A percentile compares a stretch with the other conserved stretches of the same genome.
Evolutionary conservation across 768 basidiomycete genomes (phyloP).

Genomic region (Tephrocybe sp.): DNA sequence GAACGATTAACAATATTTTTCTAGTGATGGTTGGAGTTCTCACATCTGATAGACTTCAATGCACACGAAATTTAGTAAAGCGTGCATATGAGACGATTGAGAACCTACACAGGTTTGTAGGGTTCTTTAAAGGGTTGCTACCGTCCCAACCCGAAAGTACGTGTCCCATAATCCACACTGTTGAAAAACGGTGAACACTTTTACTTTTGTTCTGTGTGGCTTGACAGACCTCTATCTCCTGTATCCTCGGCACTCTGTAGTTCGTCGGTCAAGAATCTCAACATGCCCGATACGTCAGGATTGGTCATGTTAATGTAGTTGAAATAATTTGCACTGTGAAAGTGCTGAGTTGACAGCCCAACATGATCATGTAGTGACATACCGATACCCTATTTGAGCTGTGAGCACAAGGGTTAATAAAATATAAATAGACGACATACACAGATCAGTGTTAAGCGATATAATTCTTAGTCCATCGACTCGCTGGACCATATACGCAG

Average conservation of each 20-base stretch:
- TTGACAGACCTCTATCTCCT: slow-evolving; percentile 61
- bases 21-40: slow-evolving; percentile 11
- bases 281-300: slow-evolving; percentile 73
- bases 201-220: not conserved
- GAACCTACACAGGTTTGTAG: slow-evolving; percentile 67
- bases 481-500: slow-evolving; percentile 70
- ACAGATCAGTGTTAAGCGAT: slow-evolving; percentile 75
- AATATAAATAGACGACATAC: slow-evolving; percentile 38
- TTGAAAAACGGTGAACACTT: not conserved
- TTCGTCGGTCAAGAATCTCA: slow-evolving; percentile 77
- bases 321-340: slow-evolving; percentile 63
- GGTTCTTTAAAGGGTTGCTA: slow-evolving; percentile 58
- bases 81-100: not conserved
- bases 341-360: not conserved
- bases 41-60: slow-evolving; percentile 40
- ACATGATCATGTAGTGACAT: not conserved
- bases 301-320: slow-evolving; percentile 75
- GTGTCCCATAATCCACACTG: slow-evolving; percentile 57
- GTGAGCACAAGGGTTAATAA: slow-evolving; percentile 4
- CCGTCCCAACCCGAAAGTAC: slow-evolving; percentile 73
- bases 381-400: slow-evolving; percentile 36
- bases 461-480: slow-evolving; percentile 69
- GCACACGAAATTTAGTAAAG: not conserved
- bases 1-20: not conserved
- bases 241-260: slow-evolving; percentile 77